phyloP scores from a whole-genome alignment of 352 stramenopile species.

The Globisporangium alternatum region DNA sequence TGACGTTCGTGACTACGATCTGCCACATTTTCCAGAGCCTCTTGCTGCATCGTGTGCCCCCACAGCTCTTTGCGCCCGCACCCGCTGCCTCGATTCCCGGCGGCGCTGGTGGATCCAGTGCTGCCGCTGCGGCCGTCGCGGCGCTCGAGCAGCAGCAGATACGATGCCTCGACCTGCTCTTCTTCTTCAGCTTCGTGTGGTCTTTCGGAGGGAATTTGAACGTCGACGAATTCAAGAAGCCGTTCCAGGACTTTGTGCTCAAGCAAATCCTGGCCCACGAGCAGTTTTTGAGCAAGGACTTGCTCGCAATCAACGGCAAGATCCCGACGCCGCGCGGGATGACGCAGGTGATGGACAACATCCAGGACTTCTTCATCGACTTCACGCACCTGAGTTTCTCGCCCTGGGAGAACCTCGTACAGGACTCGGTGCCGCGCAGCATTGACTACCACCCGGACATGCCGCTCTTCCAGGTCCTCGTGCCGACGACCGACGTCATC shows the following conservation, averaged over 20 bases:
- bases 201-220: conserved; percentile 65
- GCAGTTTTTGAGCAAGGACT: conserved; percentile 41
- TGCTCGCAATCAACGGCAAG: conserved; percentile 51
- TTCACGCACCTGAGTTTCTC: conserved; percentile 62
- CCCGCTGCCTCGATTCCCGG: conserved; percentile 14
- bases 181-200: conserved; percentile 74
- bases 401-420: conserved; percentile 40
- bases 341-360: conserved; percentile 46
- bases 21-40: conserved; percentile 64
- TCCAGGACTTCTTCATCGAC: conserved; percentile 71
- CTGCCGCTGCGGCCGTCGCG: conserved; percentile 20
- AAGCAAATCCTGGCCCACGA: conserved; percentile 42
- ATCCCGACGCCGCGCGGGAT: conserved; percentile 38
- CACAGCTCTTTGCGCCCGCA: conserved; percentile 33
- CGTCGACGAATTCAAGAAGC: conserved; percentile 26
- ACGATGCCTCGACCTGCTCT: conserved; percentile 58
- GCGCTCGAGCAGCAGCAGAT: conserved; percentile 43
- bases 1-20: conserved; percentile 47
- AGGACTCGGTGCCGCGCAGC: conserved; percentile 9
- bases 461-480: conserved; percentile 52
- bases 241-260: conserved; percentile 60
- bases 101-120: conserved; percentile 3
- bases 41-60: conserved; percentile 32
- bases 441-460: conserved; percentile 22
- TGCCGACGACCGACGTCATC: conserved; percentile 62